phyloP scores from a whole-genome alignment of 2,329 filamentous ascomycete genomes.

The Phyllosticta paracitricarpa region DNA sequence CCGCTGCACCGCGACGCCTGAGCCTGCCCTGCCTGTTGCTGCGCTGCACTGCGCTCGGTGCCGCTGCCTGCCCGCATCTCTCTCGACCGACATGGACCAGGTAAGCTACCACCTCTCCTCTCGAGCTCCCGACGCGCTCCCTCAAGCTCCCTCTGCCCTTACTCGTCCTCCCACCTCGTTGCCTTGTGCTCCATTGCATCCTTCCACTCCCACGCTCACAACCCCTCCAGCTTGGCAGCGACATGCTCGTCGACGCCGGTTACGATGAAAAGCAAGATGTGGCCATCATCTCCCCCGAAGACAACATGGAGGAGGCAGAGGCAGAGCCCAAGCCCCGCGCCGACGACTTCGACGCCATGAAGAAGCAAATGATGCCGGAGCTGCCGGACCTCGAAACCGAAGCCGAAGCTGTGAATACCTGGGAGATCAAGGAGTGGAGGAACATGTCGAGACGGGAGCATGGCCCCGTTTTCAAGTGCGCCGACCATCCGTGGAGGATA shows the following conservation, averaged over 20 bases:
- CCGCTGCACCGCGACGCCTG: neutral
- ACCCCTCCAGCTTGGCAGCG: constrained; percentile 44
- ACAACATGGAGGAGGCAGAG: constrained; percentile 46
- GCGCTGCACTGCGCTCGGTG: neutral
- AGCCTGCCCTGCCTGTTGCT: neutral
- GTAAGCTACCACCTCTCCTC: constrained; percentile 18
- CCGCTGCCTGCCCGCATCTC: constrained; percentile 1
- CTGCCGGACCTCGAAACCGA: constrained; percentile 72
- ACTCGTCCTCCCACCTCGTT: constrained; percentile 7
- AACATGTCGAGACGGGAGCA: constrained; percentile 68
- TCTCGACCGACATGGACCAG: constrained; percentile 25
- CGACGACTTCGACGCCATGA: constrained; percentile 70
- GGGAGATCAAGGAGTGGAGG: constrained; percentile 81
- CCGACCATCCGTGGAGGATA: constrained; percentile 84
- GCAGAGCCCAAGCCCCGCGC: constrained; percentile 44
- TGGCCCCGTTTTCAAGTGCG: constrained; percentile 79
- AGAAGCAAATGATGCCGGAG: constrained; percentile 64
- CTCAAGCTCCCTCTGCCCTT: constrained; percentile 13
- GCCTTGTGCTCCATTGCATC: neutral
- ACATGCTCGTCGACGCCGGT: constrained; percentile 54
- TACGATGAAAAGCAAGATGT: constrained; percentile 53
- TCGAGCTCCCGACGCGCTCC: neutral
- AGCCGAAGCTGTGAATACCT: constrained; percentile 67
- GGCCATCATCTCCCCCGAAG: constrained; percentile 52
- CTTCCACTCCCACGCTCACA: constrained; percentile 3